Percentiles rank a stretch among this genome's conserved stretches.
Evolutionary conservation across 768 basidiomycete species (phyloP).

Genomic region (Tricholoma flavovirens): DNA sequence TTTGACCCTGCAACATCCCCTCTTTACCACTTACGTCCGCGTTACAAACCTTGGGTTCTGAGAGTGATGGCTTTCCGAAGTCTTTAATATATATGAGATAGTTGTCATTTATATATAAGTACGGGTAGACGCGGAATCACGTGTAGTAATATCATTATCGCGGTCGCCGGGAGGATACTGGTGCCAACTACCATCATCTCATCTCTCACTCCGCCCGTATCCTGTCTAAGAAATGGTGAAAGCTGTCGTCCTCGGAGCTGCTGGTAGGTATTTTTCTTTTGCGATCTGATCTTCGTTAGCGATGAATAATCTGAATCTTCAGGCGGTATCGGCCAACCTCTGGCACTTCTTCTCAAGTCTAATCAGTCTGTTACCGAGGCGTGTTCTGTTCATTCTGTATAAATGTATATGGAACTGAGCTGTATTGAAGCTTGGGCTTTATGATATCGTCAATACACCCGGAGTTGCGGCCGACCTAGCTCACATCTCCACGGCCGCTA

Average conservation of each 20-base stretch:
- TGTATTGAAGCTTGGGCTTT: slow-evolving; percentile 65
- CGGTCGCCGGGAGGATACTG: slow-evolving; percentile 7
- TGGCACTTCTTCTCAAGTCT: slow-evolving; percentile 85
- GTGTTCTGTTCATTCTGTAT: slow-evolving; percentile 7
- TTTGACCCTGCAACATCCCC: no score
- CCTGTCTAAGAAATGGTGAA: slow-evolving; percentile 45
- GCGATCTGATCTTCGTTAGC: slow-evolving; percentile 2
- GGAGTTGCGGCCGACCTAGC: slow-evolving; percentile 94
- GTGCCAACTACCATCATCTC: slow-evolving; percentile 1
- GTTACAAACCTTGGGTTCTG: background rate
- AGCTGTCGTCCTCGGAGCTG: slow-evolving; percentile 95
- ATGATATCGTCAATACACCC: slow-evolving; percentile 96
- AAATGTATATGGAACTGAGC: background rate
- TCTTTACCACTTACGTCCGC: background rate
- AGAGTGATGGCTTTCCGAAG: background rate
- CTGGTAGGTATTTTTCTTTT: slow-evolving; percentile 45
- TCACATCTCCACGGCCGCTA: slow-evolving; percentile 87
- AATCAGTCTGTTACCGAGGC: slow-evolving; percentile 81
- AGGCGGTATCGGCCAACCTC: slow-evolving; percentile 97
- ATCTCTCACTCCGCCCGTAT: slow-evolving; percentile 7
- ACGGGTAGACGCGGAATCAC: slow-evolving; percentile 13
- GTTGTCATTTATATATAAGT: no score
- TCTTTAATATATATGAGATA: no score
- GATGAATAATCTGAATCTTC: slow-evolving; percentile 3
- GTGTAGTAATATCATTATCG: slow-evolving; percentile 12